A percentile compares a stretch with the other conserved stretches of the same genome.
These are phyloP conservation scores for Ceratocystis ficicola DNA, from an alignment of 2,329 filamentous ascomycete genomes.

Conservation along the genomic window DNA sequence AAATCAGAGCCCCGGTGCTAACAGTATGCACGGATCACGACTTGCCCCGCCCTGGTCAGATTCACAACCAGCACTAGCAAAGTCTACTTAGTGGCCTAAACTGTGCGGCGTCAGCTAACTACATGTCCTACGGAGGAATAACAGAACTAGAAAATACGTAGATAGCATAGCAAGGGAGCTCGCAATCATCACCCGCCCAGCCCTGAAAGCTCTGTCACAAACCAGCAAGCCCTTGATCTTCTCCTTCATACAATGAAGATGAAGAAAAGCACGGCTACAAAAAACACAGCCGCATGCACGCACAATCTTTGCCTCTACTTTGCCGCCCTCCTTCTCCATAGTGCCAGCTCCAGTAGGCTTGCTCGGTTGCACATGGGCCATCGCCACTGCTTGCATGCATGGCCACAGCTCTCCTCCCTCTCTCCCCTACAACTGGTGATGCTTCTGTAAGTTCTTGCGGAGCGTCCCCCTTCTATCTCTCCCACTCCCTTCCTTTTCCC, in stretches of 20 bases:
- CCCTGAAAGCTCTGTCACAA: neutral
- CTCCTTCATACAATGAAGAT: neutral
- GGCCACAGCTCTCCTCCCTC: neutral
- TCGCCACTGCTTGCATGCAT: neutral
- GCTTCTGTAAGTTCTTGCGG: neutral
- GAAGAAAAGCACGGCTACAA: neutral
- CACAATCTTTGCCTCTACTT: neutral
- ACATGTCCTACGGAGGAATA: neutral
- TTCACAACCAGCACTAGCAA: neutral
- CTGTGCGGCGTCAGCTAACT: constrained; percentile 6
- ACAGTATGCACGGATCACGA: neutral
- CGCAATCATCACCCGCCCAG: neutral
- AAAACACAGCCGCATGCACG: neutral
- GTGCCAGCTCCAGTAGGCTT: too few relatives aligned
- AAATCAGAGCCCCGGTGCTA: neutral
- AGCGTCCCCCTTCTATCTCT: neutral
- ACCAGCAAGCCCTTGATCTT: neutral
- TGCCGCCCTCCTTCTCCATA: neutral
- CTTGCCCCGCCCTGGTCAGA: neutral
- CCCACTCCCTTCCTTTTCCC: neutral
- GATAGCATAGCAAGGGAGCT: neutral
- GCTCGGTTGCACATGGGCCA: neutral
- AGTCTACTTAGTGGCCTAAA: neutral
- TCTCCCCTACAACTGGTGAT: neutral
- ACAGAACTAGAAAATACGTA: neutral